Evolutionary conservation across 2,329 filamentous ascomycete genomes (phyloP).

Genomic region (Alternaria sp.): DNA sequence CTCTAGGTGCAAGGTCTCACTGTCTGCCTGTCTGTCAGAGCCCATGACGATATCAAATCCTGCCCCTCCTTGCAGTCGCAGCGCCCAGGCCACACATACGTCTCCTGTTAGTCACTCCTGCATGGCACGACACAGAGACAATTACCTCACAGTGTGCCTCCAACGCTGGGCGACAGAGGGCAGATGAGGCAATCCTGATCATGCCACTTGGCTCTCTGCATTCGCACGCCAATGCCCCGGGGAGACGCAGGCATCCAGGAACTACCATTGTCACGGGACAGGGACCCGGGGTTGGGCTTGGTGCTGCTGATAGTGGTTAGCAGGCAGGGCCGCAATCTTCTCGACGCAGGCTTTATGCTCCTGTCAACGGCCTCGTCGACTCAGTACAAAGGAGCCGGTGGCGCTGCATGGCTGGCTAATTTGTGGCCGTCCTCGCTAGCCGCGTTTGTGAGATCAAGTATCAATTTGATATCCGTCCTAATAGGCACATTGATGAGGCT

Average conservation of each 20-base stretch:
- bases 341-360: constrained; percentile 36
- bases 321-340: constrained; percentile 33
- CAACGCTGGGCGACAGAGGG: constrained; percentile 6
- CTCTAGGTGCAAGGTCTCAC: constrained; percentile 16
- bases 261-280: constrained; percentile 28
- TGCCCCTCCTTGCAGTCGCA: constrained; percentile 11
- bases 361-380: constrained; percentile 32
- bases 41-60: constrained; percentile 25
- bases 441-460: constrained; percentile 30
- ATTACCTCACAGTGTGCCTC: constrained; percentile 9
- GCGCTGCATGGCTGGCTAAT: constrained; percentile 35
- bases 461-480: constrained; percentile 29
- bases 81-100: not conserved
- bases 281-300: constrained; percentile 14
- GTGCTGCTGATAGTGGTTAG: constrained; percentile 21
- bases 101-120: constrained; percentile 8
- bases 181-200: constrained; percentile 16
- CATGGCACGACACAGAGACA: constrained; percentile 12
- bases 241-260: constrained; percentile 16
- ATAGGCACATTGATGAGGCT: constrained; percentile 45
- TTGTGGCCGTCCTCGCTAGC: constrained; percentile 34
- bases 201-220: constrained; percentile 13
- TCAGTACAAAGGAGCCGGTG: constrained; percentile 26
- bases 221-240: constrained; percentile 23
- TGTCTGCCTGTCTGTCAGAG: constrained; percentile 11